Evolutionary conservation across 495 filamentous ascomycete species (phyloP).

Genomic region (Cryomyces antarcticus): DNA sequence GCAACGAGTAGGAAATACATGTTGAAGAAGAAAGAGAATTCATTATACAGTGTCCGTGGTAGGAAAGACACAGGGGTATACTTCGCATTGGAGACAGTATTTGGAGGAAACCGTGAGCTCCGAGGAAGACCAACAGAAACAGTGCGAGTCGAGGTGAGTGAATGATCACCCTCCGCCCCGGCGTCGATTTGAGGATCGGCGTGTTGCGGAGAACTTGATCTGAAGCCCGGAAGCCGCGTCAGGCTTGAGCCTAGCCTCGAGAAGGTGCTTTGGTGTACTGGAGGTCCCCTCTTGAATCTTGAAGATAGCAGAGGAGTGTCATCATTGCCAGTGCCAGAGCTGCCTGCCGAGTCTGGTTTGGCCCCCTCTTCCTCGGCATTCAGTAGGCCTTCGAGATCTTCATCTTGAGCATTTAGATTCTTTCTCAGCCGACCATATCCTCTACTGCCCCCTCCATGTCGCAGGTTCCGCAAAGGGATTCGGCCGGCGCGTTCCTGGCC

Average conservation of each 20-base stretch:
- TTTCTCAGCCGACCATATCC: conserved; percentile 1
- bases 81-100: conserved; percentile 89
- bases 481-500: conserved; percentile 12
- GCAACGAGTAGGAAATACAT: conserved; percentile 95
- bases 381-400: conserved; percentile 12
- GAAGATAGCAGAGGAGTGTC: conserved; percentile 14
- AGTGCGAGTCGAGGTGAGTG: conserved; percentile 14
- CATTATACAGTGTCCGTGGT: conserved; percentile 85
- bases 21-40: conserved; percentile 99
- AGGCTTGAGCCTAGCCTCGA: background rate
- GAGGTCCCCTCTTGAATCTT: background rate
- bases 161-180: conserved; percentile 13
- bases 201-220: conserved; percentile 1
- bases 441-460: conserved; percentile 12
- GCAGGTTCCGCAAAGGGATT: conserved; percentile 20
- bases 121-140: conserved; percentile 21
- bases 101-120: conserved; percentile 46
- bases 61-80: conserved; percentile 94
- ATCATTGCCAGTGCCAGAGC: conserved; percentile 10
- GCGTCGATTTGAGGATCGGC: conserved; percentile 4
- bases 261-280: background rate
- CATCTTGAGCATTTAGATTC: conserved; percentile 9
- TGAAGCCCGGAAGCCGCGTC: conserved; percentile 9
- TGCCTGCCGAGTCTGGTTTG: conserved; percentile 11
- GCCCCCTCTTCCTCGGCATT: conserved; percentile 10